Conservation (phyloP, 192 early-diverging fungal genomes). For the Coemansia sp. region DNA sequence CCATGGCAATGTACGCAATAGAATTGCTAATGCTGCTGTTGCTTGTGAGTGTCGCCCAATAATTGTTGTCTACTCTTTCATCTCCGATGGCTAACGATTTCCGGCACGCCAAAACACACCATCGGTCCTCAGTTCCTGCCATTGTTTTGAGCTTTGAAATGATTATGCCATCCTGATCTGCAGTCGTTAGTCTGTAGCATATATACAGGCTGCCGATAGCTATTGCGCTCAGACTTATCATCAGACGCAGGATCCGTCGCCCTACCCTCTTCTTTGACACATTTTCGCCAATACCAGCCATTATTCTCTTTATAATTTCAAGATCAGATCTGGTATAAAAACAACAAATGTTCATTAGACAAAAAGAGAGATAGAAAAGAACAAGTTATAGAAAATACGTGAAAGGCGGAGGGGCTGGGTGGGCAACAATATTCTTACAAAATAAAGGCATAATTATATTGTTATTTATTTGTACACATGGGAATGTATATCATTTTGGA, state of each 20-base stretch:
- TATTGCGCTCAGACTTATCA: background rate
- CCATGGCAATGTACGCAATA: constrained; percentile 16
- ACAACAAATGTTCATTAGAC: background rate
- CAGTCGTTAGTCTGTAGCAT: background rate
- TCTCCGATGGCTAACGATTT: background rate
- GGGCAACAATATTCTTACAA: too few species aligned
- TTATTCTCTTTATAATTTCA: background rate
- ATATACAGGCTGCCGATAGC: constrained; percentile 11
- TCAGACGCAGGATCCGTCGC: background rate
- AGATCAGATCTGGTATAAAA: background rate
- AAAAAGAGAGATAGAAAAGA: background rate
- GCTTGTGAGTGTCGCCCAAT: background rate
- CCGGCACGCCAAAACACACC: constrained; percentile 11
- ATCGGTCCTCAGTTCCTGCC: background rate
- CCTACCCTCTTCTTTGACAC: background rate
- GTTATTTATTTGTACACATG: too few species aligned
- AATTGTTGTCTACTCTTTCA: background rate
- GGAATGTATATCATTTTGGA: too few species aligned
- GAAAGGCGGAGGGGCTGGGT: too few species aligned
- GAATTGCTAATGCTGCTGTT: background rate
- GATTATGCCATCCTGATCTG: background rate
- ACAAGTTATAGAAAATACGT: background rate
- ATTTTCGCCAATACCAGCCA: background rate
- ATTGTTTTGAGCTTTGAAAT: background rate
- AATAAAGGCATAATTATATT: too few species aligned